Conservation (phyloP, 495 filamentous ascomycete genomes). For the Penicillium chermesinum region DNA sequence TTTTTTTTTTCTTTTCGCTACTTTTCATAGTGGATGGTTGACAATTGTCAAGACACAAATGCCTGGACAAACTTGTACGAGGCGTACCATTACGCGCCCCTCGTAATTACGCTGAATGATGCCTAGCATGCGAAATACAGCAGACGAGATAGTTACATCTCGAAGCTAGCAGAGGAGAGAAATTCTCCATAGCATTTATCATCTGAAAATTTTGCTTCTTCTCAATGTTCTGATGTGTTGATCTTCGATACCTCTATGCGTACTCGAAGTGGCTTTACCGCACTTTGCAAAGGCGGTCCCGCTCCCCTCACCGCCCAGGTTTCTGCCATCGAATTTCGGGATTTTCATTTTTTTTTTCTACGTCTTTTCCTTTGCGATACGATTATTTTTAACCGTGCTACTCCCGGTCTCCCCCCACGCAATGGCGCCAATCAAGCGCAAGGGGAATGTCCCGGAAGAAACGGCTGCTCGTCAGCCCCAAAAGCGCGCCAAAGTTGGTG, state of each 20-base stretch:
- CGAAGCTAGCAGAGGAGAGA: no score
- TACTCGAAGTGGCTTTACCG: neutral
- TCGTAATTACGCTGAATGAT: neutral
- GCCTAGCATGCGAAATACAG: no score
- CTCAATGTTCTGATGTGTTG: neutral
- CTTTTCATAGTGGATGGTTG: no score
- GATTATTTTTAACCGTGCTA: slow-evolving; percentile 25
- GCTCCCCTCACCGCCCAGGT: slow-evolving; percentile 10
- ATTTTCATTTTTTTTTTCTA: slow-evolving; percentile 36
- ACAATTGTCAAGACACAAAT: neutral
- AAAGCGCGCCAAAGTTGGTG: slow-evolving; percentile 44
- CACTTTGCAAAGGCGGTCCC: slow-evolving; percentile 7
- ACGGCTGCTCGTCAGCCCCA: slow-evolving; percentile 35
- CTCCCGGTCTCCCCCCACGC: slow-evolving; percentile 27
- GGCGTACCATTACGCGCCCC: neutral
- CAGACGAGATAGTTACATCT: no score
- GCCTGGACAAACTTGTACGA: neutral
- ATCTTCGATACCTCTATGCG: neutral
- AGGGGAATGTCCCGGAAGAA: slow-evolving; percentile 40
- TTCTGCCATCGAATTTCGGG: slow-evolving; percentile 25
- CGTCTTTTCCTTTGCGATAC: slow-evolving; percentile 13
- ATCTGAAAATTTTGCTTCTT: neutral
- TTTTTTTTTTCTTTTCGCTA: no score
- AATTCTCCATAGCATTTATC: no score
- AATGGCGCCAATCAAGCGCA: slow-evolving; percentile 53